Evolutionary conservation across 805 yeast genomes (phyloP), one percentile per base, ranked within the genome.

Genomic region (Wickerhamiella shivajii): DNA sequence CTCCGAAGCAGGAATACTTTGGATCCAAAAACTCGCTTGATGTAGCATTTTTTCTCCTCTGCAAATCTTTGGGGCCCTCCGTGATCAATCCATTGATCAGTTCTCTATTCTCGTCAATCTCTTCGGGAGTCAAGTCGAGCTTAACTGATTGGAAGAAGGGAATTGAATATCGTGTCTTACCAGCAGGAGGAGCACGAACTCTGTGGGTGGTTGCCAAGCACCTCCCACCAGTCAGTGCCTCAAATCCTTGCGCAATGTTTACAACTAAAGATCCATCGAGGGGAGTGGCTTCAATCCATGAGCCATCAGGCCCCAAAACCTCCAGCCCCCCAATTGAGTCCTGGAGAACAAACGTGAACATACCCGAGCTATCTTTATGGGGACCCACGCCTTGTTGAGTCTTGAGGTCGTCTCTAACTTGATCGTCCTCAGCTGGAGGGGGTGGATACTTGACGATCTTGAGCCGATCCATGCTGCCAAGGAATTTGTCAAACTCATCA

Each of bases 401-500:
- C 12, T 23, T 17, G 7, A 22, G 13, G 11, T 20, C 13, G n/a
- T 14, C 25, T 34, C 15, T n/a, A 14, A 14, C 25, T 9, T n/a
- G 18, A 7, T 24, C 24, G 11, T 36, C 29, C 13, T 29, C 29
- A 15, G 31, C 14, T 7, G 14, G 9, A 2, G 40, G 45, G 33
- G 67, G 72, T 3, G 78, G 78, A 44, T 73, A 73, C 18, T 67
- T 64, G 24, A 73, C 63, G 12, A 73, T 48, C 44, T 74, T 72
- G 62, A 72, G 67, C 45, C 71, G 69, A 39, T 66, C 60, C 37
- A 63, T 64, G 36, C 67, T 65, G 37, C 57, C 60, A 43, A 70
- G 69, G 50, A 57, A 73, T 5, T 51, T 44, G 40, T 64, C 69
- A 27, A 74, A 54, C 1, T 67, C 55, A 8, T 57, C 54, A 7